phyloP scores from a whole-genome alignment of 108 stramenopile genomes.

The Fragilaria radians region DNA sequence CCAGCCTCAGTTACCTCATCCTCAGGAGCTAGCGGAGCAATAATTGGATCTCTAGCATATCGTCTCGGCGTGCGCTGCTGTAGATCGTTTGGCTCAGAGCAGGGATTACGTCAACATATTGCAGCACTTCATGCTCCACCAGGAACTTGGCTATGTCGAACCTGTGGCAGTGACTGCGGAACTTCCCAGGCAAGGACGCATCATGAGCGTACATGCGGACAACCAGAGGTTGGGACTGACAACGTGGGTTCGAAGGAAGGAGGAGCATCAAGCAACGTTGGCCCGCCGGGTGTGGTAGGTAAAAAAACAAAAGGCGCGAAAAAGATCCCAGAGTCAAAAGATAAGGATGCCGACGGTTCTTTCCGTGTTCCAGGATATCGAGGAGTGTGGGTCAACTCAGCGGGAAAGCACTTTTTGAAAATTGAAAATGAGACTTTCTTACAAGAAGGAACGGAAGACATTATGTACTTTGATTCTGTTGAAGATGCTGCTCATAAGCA shows the following conservation, averaged over 20 bases:
- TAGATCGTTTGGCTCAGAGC: constrained; percentile 71
- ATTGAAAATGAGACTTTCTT: constrained; percentile 30
- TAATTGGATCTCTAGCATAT: constrained; percentile 61
- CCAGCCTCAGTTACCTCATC: constrained; percentile 69
- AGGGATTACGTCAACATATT: constrained; percentile 71
- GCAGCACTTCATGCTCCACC: constrained; percentile 74
- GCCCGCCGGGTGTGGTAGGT: constrained; percentile 31
- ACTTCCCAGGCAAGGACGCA: constrained; percentile 74
- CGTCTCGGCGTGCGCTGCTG: constrained; percentile 66
- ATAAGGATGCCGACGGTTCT: constrained; percentile 61
- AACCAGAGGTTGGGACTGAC: constrained; percentile 12
- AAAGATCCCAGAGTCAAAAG: constrained; percentile 24
- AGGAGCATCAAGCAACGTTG: background rate
- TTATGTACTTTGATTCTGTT: constrained; percentile 44
- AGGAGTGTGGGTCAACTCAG: constrained; percentile 61
- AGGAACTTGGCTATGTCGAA: constrained; percentile 82
- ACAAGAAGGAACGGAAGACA: constrained; percentile 11
- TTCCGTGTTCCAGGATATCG: constrained; percentile 56
- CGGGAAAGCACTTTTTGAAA: constrained; percentile 72
- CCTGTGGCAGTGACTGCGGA: constrained; percentile 71
- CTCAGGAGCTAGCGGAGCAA: constrained; percentile 61
- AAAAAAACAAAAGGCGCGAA: constrained; percentile 55
- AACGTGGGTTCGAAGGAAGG: background rate
- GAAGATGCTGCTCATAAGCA: constrained; percentile 67
- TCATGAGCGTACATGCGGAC: constrained; percentile 76